These are phyloP conservation scores for Colletotrichum lupini DNA, from an alignment of 2,329 filamentous ascomycete species.

Conservation along the genomic window DNA sequence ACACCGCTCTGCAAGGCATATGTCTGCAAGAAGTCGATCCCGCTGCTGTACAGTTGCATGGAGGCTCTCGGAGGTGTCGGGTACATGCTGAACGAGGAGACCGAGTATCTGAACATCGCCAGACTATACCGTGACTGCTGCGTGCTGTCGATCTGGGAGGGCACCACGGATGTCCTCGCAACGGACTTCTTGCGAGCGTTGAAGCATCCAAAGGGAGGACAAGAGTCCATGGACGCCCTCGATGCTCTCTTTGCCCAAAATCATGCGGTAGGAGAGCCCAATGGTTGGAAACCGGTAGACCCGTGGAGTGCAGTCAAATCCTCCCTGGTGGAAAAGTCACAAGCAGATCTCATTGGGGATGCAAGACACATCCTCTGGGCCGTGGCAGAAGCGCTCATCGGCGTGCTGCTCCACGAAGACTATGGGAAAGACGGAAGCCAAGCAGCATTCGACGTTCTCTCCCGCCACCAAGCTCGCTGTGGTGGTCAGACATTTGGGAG, in stretches of 20 bases:
- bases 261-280: conserved; percentile 7
- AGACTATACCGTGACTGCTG: conserved; percentile 73
- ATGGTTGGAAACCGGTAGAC: conserved; percentile 42
- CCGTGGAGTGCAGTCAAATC: conserved; percentile 54
- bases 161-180: conserved; percentile 77
- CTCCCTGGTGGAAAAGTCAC: conserved; percentile 47
- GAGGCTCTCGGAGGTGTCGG: conserved; percentile 74
- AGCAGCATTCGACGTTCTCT: conserved; percentile 52
- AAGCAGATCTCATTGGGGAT: conserved; percentile 55
- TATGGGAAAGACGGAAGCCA: conserved; percentile 48
- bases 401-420: conserved; percentile 55
- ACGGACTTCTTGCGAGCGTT: conserved; percentile 46
- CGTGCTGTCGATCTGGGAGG: conserved; percentile 77
- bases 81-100: conserved; percentile 72
- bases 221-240: conserved; percentile 53
- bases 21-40: conserved; percentile 61
- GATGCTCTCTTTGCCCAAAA: conserved; percentile 49
- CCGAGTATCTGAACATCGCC: conserved; percentile 71
- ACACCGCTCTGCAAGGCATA: conserved; percentile 71
- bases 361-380: conserved; percentile 57
- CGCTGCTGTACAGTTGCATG: conserved; percentile 67
- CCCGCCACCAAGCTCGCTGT: conserved; percentile 13
- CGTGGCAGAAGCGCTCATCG: conserved; percentile 56
- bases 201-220: conserved; percentile 56
- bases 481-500: conserved; percentile 32